Evolutionary conservation across 2,329 filamentous ascomycete genomes (phyloP), one percentile per base, ranked within the genome.

Genomic region (Dothideomycetes sp.): DNA sequence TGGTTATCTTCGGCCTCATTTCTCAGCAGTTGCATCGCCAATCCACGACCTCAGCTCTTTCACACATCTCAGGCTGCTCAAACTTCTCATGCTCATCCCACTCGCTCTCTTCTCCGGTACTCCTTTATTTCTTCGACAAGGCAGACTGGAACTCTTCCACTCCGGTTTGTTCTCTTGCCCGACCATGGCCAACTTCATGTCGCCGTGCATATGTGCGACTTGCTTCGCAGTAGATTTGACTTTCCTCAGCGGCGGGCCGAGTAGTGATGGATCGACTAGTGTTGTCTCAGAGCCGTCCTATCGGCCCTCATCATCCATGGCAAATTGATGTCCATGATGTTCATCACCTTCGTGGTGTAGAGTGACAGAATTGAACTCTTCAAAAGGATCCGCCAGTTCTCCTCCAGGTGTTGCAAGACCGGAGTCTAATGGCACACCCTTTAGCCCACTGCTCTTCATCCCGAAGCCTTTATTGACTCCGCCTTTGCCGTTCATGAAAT

Each of bases 331-430:
- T 14, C 36, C 29, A 7, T 37, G 34, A 19, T 37, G 27, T 16
- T 59, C 84, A 50, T 95, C 89, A 12, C 87, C 91, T 41, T 96
- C 91, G 57, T 98, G 91, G 61, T 96, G 89, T 45, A 98, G 69
- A 37, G 91, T 98, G 31, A 98, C 88, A 57, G 86, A 94, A 69
- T 96, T 98, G 64, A 98, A 98, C 61, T 96, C 91, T 62, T 95
- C 85, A 57, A 98, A 98, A 2, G 91, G 91, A 70, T 98, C 91
- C 3, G 76, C 70, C 29, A 81, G 56, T 57, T 95, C 89, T 29
- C 73, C 83, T 33, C 83, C 84, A 1, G 89, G 89, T 3, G 89
- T 96, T 2, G 82, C 77, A 38, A 94, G 69, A 1, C 84, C 85
- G 32, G 82, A 89, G 56, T 94, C 87, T 45, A 94, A 67, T 7